Conservation (phyloP, 2,329 filamentous ascomycete species). For the Arthrobotrys pseudoclavata region DNA sequence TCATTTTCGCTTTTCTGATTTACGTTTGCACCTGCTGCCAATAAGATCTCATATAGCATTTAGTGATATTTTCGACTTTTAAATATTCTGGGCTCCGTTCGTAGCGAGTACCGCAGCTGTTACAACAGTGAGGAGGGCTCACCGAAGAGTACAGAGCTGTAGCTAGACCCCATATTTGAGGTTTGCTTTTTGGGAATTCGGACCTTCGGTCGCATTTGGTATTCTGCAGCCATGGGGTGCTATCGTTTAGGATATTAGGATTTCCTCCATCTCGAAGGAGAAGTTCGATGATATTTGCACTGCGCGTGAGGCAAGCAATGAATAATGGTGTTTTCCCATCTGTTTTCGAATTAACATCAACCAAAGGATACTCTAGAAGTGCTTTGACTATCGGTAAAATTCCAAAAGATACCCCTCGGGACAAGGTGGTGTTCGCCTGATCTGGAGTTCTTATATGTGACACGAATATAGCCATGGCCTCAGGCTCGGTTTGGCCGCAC, state of each 20-base stretch:
- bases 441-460: slow-evolving; percentile 62
- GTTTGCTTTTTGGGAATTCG: not conserved
- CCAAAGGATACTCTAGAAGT: slow-evolving; percentile 64
- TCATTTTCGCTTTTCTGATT: slow-evolving; percentile 7
- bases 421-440: slow-evolving; percentile 63
- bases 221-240: not conserved
- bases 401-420: slow-evolving; percentile 62
- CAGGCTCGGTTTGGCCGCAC: slow-evolving; percentile 45
- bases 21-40: slow-evolving; percentile 17
- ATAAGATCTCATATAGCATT: slow-evolving; percentile 9
- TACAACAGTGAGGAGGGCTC: too few species aligned
- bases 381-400: slow-evolving; percentile 62
- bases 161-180: not conserved
- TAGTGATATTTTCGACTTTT: slow-evolving; percentile 4
- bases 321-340: slow-evolving; percentile 61
- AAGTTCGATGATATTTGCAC: slow-evolving; percentile 60
- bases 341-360: slow-evolving; percentile 64
- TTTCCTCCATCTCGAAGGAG: slow-evolving; percentile 65
- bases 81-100: too few species aligned
- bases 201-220: not conserved
- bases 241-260: slow-evolving; percentile 61
- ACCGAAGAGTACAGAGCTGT: too few species aligned
- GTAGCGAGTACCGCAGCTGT: too few species aligned
- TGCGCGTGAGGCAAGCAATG: slow-evolving; percentile 46
- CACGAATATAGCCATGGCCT: slow-evolving; percentile 64